Evolutionary conservation across 2,329 filamentous ascomycete species (phyloP).

Genomic region (Rhinocladiella mackenziei): DNA sequence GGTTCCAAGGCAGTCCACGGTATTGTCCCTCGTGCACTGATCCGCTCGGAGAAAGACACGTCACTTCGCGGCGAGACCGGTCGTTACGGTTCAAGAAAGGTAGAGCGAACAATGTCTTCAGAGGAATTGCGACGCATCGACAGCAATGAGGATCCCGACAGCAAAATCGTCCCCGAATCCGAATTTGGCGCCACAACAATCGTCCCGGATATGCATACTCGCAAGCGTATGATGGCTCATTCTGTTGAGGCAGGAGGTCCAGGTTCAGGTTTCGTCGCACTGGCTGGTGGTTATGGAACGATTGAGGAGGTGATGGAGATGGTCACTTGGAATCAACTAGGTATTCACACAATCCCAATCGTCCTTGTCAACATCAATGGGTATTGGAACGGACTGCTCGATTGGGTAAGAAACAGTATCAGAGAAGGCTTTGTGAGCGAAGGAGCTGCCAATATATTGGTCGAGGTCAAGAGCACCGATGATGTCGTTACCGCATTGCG

Average conservation of each 20-base stretch:
- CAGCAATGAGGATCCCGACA: constrained; percentile 28
- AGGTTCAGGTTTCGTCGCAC: constrained; percentile 82
- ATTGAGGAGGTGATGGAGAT: constrained; percentile 96
- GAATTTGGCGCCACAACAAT: constrained; percentile 80
- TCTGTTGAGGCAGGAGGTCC: constrained; percentile 77
- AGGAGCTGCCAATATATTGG: constrained; percentile 70
- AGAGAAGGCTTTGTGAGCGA: constrained; percentile 70
- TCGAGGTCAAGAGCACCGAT: constrained; percentile 67
- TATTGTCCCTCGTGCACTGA: constrained; percentile 82
- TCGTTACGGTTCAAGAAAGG: constrained; percentile 33
- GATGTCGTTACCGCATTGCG: constrained; percentile 67
- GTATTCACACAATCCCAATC: constrained; percentile 78
- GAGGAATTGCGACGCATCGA: constrained; percentile 37
- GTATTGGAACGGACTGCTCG: constrained; percentile 83
- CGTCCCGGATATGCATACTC: constrained; percentile 91
- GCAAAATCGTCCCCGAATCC: constrained; percentile 35
- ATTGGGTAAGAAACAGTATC: constrained; percentile 75
- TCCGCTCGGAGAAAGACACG: constrained; percentile 61
- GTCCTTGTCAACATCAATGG: constrained; percentile 82
- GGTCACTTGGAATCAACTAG: constrained; percentile 90
- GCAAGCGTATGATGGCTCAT: constrained; percentile 89
- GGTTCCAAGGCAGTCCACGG: constrained; percentile 83
- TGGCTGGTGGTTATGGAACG: constrained; percentile 88
- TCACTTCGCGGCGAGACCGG: constrained; percentile 15
- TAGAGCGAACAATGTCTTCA: constrained; percentile 59